Evolutionary conservation across 2,329 filamentous ascomycete species (phyloP), one percentile per base, ranked within the genome.

Genomic region (Botrytis galanthina): DNA sequence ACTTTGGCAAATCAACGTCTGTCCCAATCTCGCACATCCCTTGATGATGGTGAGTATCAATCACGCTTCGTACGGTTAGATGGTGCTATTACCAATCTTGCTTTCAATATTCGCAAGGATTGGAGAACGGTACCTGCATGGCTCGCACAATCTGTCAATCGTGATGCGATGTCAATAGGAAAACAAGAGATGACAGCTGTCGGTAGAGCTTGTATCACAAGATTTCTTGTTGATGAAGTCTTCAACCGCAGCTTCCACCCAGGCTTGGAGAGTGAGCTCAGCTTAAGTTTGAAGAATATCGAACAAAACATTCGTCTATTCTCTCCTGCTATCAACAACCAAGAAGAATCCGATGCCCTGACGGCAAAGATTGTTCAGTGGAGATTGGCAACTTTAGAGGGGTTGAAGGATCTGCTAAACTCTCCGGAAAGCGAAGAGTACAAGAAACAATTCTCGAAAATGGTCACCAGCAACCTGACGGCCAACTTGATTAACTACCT

Each of bases 101-200:
- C 96, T 0, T 99, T 98, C 85, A 95, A 96, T 78, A 97, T 98
- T 76, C 92, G 96, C 76, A 98, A 98, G 83, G 92, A 97, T 80
- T 99, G 96, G 96, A 90, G 89, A 75, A 86, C 86, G 48, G 87
- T 98, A 72, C 96, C 96, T 0, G 81, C 86, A 9, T 98, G 94
- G 94, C 86, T 99, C 62, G 88, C 90, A 72, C 87, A 87, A 37
- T 93, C 90, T 72, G 93, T 97, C 76, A 98, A 95, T 81, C 87
- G 92, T 70, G 95, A 97, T 79, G 95, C 94, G 0, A 87, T 97
- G 71, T 89, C 91, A 78, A 94, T 92, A 16, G 96, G 95, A 75
- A 97, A 95, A 80, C 95, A 98, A 82, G 96, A 99, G 83, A 99
- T 99, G 96, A 98, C 94, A 10, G 95, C 95, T 8, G 92, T 97